These are phyloP conservation scores for Basidiobolus meristosporus DNA, from an alignment of 371 early-diverging fungal species.

Conservation along the genomic window DNA sequence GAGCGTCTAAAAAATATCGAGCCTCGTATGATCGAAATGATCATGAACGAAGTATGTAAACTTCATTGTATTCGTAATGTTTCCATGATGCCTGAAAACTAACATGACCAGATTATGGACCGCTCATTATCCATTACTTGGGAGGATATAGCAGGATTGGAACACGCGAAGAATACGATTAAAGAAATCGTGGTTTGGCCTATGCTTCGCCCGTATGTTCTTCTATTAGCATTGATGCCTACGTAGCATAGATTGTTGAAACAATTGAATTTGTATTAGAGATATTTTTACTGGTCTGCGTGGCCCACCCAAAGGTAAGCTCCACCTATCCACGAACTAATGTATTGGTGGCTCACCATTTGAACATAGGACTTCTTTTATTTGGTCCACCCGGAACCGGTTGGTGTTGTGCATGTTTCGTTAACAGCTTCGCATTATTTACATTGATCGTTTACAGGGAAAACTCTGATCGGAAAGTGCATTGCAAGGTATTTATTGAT, in stretches of 20 bases:
- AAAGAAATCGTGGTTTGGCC: constrained; percentile 74
- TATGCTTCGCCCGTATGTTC: constrained; percentile 53
- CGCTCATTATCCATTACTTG: constrained; percentile 19
- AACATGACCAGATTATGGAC: constrained; percentile 23
- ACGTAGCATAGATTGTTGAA: neutral
- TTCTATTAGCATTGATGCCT: neutral
- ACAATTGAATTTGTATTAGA: constrained; percentile 1
- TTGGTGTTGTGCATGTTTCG: constrained; percentile 2
- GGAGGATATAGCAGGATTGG: constrained; percentile 86
- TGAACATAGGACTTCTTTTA: constrained; percentile 23
- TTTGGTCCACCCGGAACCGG: constrained; percentile 76
- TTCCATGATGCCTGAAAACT: neutral
- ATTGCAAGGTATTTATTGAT: constrained; percentile 43
- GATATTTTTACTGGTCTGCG: constrained; percentile 74
- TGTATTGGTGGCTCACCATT: neutral
- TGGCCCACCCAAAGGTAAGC: constrained; percentile 68
- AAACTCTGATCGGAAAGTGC: constrained; percentile 85
- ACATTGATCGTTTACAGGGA: constrained; percentile 22
- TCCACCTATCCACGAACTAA: constrained; percentile 13
- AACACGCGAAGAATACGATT: constrained; percentile 69
- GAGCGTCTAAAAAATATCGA: constrained; percentile 62
- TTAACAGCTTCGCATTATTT: constrained; percentile 10
- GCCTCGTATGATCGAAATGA: constrained; percentile 55
- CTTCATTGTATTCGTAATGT: neutral
- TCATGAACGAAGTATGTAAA: constrained; percentile 42